Evolutionary conservation across 305 asterid species (phyloP).

Genomic region (Solanum hybrid): DNA sequence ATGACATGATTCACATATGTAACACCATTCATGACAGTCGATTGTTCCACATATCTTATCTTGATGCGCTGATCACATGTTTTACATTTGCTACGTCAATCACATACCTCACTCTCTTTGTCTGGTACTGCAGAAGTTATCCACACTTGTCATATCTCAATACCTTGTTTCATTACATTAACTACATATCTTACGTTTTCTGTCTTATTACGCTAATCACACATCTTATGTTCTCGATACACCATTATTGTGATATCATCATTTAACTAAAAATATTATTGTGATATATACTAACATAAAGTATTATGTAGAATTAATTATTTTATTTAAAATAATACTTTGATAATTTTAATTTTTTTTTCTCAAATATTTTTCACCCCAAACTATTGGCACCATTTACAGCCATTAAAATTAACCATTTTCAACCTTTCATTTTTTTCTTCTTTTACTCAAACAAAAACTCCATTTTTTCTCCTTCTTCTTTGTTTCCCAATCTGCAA

Average conservation of each 20-base stretch:
- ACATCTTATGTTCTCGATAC: background rate
- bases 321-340: background rate
- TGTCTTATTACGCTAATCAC: background rate
- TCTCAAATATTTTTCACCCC: background rate
- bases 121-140: background rate
- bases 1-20: background rate
- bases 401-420: background rate
- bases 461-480: background rate
- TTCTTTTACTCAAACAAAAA: background rate
- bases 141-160: background rate
- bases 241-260: background rate
- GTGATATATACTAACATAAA: background rate
- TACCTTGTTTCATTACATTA: background rate
- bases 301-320: no score
- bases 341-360: background rate
- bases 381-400: background rate
- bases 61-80: background rate
- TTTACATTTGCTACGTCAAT: background rate
- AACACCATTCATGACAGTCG: rapidly evolving
- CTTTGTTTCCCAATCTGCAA: background rate
- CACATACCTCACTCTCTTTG: background rate
- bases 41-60: background rate
- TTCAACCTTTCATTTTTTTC: background rate
- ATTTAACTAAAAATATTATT: background rate
- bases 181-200: background rate